Evolutionary conservation across 2,329 filamentous ascomycete genomes (phyloP), one percentile per base, ranked within the genome.

Genomic region (Penicillium sp.): DNA sequence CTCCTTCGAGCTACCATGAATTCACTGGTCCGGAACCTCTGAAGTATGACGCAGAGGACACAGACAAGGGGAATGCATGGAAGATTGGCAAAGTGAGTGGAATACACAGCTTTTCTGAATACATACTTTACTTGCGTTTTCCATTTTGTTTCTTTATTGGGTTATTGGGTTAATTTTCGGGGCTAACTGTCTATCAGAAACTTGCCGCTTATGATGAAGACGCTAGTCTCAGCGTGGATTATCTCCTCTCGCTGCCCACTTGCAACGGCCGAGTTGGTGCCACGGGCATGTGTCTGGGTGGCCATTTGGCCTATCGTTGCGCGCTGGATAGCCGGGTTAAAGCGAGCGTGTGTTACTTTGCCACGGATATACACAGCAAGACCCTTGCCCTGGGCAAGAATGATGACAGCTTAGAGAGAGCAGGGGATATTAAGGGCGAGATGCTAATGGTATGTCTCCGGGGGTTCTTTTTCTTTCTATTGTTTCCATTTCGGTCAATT

Each of bases 271-370:
- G 84, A 35, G 84, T 96, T 63, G 90, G 90, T 43, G 80, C 87
- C 5, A 91, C 89, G 12, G 90, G 90, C 58, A 97, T 97, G 92
- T 97, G 92, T 73, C 84, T 97, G 1, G 93, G 93, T 50, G 92
- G 93, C 1, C 93, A 97, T 70, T 83, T 97, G 17, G 90, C 89
- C 74, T 88, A 85, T 70, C 80, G 86, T 40, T 84, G 82, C 65
- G 85, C 86, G 66, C 81, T 97, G 46, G 91, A 97, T 73, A 80
- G 83, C 22, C 83, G 92, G 54, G 84, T 97, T 56, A 81, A 82
- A 37, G 89, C 90, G 30, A 86, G 86, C 36, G 88, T 96, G 30
- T 88, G 90, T 72, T 97, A 91, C 78, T 97, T 97, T 75, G 91
- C 90, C 9, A 97, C 92, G 7, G 93, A 97, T 76, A 86, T 97